Evolutionary conservation across 176 grass and related monocot genomes (phyloP), one percentile per base, ranked within the genome.

Genomic region (Cenchrus fungigraminus): DNA sequence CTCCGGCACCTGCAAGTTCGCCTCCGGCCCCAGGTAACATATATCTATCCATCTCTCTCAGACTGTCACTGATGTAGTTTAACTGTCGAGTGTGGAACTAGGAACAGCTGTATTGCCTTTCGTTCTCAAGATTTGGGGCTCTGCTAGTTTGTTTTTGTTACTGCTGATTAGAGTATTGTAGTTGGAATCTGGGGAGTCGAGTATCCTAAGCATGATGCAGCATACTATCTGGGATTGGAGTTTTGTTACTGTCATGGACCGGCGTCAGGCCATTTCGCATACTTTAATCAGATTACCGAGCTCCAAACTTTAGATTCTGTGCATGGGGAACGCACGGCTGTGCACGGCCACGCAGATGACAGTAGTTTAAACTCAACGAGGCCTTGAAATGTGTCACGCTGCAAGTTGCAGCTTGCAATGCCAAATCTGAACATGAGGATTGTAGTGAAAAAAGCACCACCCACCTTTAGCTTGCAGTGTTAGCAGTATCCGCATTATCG

Each of bases 1-100:
- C 85, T 42, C 46, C 69, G 85, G 75, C 37, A 29, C 29, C 85
- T 91, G 89, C 85, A 91, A 76, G 81, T 91, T 83, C 85, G 61
- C 80, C 0, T 71, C 89, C 31, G 50, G 61, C 0, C 32, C 89
- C 0, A 80, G 89, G 89, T 90, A 42, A 10, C 9, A 51, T 1
- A 8, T 9, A 9, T 4, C 5, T 9, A 9, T 4, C 5, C 19
- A 1, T 14, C n/a, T 7, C 65, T 1, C 34, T 54, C 12, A 40
- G 37, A 40, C 37, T 45, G 0, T 43, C 15, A 47, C 57, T 32
- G 8, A 6, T 53, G 22, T 32, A 8, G 53, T 6, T 19, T 46
- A n/a, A 58, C 50, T 13, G 22, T 16, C 6, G 37, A 31, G 9
- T 12, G 40, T 65, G 16, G 0, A 22, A 55, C 53, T 55, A 55